A percentile compares a stretch with the other conserved stretches of the same genome.
phyloP scores from a whole-genome alignment of 495 filamentous ascomycete species.

The Xylaria castorea region DNA sequence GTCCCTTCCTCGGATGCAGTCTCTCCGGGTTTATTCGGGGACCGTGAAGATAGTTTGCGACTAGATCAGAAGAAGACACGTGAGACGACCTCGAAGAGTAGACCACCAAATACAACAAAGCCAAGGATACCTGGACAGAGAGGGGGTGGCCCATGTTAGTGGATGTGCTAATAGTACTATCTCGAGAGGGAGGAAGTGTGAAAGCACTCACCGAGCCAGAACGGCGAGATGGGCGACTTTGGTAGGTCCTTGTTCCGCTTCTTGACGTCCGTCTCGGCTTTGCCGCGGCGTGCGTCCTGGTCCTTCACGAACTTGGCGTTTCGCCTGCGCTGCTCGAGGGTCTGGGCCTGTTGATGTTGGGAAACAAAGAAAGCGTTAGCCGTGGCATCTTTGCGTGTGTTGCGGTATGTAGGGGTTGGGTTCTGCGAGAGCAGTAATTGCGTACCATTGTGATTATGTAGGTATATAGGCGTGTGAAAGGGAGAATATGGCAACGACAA shows the following conservation, averaged over 20 bases:
- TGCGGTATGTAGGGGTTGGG: not conserved
- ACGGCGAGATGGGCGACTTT: constrained; percentile 79
- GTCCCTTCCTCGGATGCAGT: not conserved
- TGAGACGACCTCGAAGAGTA: constrained; percentile 79
- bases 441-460: constrained; percentile 37
- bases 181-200: not conserved
- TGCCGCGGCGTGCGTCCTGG: constrained; percentile 82
- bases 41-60: not conserved
- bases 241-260: constrained; percentile 64
- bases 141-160: constrained; percentile 1
- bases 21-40: not conserved
- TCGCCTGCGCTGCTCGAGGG: constrained; percentile 86
- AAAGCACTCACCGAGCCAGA: constrained; percentile 78
- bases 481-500: not conserved
- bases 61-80: constrained; percentile 69
- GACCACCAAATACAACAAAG: constrained; percentile 84
- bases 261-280: constrained; percentile 73
- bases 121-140: constrained; percentile 67
- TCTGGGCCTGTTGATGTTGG: constrained; percentile 74
- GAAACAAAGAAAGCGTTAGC: constrained; percentile 6
- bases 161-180: not conserved
- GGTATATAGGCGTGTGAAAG: not conserved
- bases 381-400: not conserved
- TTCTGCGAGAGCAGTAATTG: not conserved
- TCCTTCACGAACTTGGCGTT: constrained; percentile 85